Conservation (phyloP, 805 yeast genomes). For the Yueomyces sinensis region DNA sequence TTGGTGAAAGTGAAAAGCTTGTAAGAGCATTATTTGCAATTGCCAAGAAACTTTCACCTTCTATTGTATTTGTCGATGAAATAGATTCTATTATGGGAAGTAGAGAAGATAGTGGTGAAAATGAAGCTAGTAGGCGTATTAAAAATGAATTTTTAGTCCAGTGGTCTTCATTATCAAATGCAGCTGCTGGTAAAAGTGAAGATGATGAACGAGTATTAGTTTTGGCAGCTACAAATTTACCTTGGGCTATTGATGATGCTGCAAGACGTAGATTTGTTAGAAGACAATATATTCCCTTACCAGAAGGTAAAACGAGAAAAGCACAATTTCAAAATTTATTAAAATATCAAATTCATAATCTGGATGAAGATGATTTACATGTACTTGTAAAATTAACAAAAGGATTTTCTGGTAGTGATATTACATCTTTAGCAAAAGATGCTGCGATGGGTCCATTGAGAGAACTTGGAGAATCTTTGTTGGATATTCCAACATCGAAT, state of each 20-base stretch:
- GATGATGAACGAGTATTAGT: slow-evolving; percentile 62
- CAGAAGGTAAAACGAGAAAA: slow-evolving; percentile 71
- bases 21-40: slow-evolving; percentile 78
- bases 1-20: slow-evolving; percentile 90
- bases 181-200: slow-evolving; percentile 50
- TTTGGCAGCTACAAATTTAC: slow-evolving; percentile 88
- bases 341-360: slow-evolving; percentile 56
- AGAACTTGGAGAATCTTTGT: slow-evolving; percentile 72
- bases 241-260: slow-evolving; percentile 97
- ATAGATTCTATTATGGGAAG: slow-evolving; percentile 82
- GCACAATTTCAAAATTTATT: slow-evolving; percentile 59
- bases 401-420: slow-evolving; percentile 86
- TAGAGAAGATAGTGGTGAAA: slow-evolving; percentile 44
- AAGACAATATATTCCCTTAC: slow-evolving; percentile 86
- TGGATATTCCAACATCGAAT: slow-evolving; percentile 53
- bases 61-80: slow-evolving; percentile 91
- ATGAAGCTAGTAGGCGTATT: slow-evolving; percentile 79
- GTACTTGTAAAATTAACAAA: slow-evolving; percentile 53
- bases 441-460: slow-evolving; percentile 97
- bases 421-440: slow-evolving; percentile 88
- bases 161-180: slow-evolving; percentile 86
- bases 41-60: slow-evolving; percentile 78
- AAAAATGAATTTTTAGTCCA: slow-evolving; percentile 89
- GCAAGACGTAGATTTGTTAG: slow-evolving; percentile 88
- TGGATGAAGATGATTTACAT: slow-evolving; percentile 49